A percentile compares a stretch with the other conserved stretches of the same genome.
phyloP scores from a whole-genome alignment of 306 rosid species.

The Lathyrus sativus region DNA sequence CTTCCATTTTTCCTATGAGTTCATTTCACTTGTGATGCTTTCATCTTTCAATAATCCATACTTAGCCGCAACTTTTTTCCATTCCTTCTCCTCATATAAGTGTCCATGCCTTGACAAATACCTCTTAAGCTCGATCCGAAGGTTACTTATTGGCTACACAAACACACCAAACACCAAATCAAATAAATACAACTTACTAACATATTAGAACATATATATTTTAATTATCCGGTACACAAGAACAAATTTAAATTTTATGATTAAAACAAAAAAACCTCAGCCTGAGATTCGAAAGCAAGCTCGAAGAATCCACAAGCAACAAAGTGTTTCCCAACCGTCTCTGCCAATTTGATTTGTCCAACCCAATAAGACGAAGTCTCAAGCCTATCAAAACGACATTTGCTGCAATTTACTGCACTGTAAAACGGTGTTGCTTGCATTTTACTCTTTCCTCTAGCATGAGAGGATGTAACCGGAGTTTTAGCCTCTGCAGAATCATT shows the following conservation, averaged over 20 bases:
- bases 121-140: constrained; percentile 31
- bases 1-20: not conserved
- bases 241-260: too few species aligned
- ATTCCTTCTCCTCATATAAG: constrained; percentile 31
- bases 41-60: constrained; percentile 36
- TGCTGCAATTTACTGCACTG: constrained; percentile 40
- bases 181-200: not conserved
- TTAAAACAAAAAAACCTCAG: not conserved
- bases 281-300: constrained; percentile 41
- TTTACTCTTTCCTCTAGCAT: constrained; percentile 14
- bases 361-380: constrained; percentile 39
- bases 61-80: constrained; percentile 39
- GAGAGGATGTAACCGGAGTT: constrained; percentile 31
- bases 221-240: not conserved
- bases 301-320: constrained; percentile 35
- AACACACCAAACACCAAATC: constrained; percentile 18
- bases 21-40: constrained; percentile 19
- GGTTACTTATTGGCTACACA: constrained; percentile 42
- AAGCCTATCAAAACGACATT: constrained; percentile 45
- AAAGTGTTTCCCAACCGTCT: constrained; percentile 42
- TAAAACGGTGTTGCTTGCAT: constrained; percentile 35
- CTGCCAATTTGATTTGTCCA: constrained; percentile 43
- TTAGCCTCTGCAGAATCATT: constrained; percentile 29
- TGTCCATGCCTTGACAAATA: constrained; percentile 37
- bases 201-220: not conserved